Conservation (phyloP, 352 stramenopile species). For the Thraustotheca clavata region DNA sequence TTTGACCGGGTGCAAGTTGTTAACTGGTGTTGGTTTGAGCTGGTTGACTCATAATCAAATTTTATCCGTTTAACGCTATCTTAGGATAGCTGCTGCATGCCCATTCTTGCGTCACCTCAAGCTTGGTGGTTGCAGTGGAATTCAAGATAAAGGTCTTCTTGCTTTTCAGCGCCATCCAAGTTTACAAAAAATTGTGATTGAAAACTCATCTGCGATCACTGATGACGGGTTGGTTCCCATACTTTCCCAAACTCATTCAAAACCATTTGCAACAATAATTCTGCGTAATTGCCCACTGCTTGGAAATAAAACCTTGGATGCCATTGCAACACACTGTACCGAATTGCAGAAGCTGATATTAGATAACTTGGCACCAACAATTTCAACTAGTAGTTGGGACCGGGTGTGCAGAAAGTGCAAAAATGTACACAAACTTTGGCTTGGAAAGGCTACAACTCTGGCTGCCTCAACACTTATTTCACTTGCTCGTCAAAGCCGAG, state of each 20-base stretch:
- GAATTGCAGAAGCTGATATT: neutral
- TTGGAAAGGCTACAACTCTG: neutral
- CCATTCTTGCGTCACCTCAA: conserved; percentile 43
- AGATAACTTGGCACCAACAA: neutral
- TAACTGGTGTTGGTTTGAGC: conserved; percentile 36
- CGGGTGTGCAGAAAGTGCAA: neutral
- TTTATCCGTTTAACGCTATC: conserved; percentile 26
- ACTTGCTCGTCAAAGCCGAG: conserved; percentile 2
- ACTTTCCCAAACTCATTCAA: neutral
- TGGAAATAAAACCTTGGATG: neutral
- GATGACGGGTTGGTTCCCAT: conserved; percentile 22
- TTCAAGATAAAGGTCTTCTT: conserved; percentile 52
- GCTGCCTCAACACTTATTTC: neutral
- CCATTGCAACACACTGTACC: neutral
- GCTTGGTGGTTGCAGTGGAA: conserved; percentile 28
- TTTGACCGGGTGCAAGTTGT: conserved; percentile 36
- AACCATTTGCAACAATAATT: too few species aligned
- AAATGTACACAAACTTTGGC: neutral
- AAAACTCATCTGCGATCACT: conserved; percentile 34
- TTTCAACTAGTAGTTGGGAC: conserved; percentile 1
- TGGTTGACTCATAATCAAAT: neutral
- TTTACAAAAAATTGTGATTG: conserved; percentile 50
- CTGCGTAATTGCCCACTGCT: conserved; percentile 2
- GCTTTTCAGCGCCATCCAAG: conserved; percentile 39
- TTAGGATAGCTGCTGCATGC: conserved; percentile 53